phyloP scores from a whole-genome alignment of 768 basidiomycete genomes.

The Collybia sp. region DNA sequence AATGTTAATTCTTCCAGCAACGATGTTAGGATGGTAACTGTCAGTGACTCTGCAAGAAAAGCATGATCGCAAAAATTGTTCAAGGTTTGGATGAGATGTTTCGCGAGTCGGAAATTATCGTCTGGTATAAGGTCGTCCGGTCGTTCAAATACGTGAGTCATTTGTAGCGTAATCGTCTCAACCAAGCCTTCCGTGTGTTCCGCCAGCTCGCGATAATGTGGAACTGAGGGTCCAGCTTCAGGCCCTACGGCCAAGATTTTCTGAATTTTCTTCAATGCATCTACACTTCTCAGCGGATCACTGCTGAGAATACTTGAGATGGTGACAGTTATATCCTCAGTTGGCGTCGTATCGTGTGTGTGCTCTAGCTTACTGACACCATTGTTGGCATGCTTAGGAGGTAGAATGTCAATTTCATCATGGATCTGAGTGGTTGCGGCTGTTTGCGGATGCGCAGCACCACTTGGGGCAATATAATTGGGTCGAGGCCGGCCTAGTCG shows the following conservation, averaged over 20 bases:
- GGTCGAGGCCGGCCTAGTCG: slow-evolving; percentile 65
- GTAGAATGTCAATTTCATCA: slow-evolving; percentile 21
- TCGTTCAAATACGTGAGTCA: slow-evolving; percentile 88
- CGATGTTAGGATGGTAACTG: slow-evolving; percentile 77
- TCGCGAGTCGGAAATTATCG: slow-evolving; percentile 89
- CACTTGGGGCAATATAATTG: slow-evolving; percentile 21
- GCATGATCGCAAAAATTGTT: slow-evolving; percentile 93
- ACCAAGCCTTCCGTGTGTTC: slow-evolving; percentile 81
- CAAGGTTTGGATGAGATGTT: slow-evolving; percentile 95
- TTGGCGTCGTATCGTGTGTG: slow-evolving; percentile 10
- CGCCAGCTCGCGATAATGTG: slow-evolving; percentile 72
- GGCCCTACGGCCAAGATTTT: slow-evolving; percentile 75
- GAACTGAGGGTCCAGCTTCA: slow-evolving; percentile 63
- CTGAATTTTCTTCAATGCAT: slow-evolving; percentile 91
- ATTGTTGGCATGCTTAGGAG: not conserved
- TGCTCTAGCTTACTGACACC: slow-evolving; percentile 1
- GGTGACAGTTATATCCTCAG: slow-evolving; percentile 68
- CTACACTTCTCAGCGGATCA: slow-evolving; percentile 82
- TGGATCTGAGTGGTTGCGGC: not conserved
- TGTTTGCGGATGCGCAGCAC: slow-evolving; percentile 15
- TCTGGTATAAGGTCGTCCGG: slow-evolving; percentile 68
- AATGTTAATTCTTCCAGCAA: slow-evolving; percentile 90
- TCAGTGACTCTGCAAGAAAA: slow-evolving; percentile 82
- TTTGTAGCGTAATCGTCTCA: slow-evolving; percentile 86
- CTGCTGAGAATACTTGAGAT: slow-evolving; percentile 89